Evolutionary conservation across 306 rosid genomes (phyloP).

Genomic region (Acacia confusa): DNA sequence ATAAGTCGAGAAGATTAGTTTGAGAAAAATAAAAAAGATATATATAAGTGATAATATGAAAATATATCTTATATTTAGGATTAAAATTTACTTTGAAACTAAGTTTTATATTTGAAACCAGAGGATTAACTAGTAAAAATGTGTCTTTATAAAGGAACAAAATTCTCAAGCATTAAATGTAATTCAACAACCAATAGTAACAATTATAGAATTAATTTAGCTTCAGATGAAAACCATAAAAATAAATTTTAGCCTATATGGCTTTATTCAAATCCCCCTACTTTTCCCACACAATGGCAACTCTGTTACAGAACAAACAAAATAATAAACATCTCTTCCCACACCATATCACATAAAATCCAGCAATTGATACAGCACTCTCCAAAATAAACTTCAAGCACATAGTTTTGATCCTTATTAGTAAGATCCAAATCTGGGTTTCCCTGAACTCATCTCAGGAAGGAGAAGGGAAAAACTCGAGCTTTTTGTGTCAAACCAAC

Average conservation of each 20-base stretch:
- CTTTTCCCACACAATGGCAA: not conserved
- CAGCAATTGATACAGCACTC: not conserved
- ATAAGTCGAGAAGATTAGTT: no score
- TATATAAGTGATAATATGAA: no score
- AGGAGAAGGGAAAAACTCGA: constrained; percentile 19
- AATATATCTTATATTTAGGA: no score
- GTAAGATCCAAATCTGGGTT: constrained; percentile 39
- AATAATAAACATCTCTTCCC: not conserved
- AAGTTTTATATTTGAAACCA: no score
- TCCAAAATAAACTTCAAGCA: not conserved
- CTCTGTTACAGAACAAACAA: not conserved
- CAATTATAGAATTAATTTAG: not conserved
- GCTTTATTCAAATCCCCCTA: not conserved
- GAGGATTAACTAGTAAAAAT: not conserved
- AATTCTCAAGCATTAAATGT: not conserved
- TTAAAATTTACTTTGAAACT: no score
- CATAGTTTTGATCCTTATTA: not conserved
- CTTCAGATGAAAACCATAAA: not conserved
- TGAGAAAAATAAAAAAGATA: no score
- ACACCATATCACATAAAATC: not conserved
- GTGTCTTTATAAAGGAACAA: not conserved
- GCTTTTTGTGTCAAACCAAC: constrained; percentile 47
- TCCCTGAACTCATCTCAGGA: constrained; percentile 31
- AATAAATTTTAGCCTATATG: not conserved
- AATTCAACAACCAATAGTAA: not conserved